Evolutionary conservation across 345 rosid species (phyloP).

Genomic region (rapeseed (Brassica napus)): Da-Ae NC_063448.1:41066501-41067000

Average conservation of each 20-base stretch:
- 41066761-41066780: background rate
- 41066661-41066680: background rate
- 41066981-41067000: no score
- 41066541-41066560: conserved; percentile 51
- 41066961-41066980: no score
- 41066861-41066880: background rate
- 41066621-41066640: background rate
- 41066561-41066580: no score
- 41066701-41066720: background rate
- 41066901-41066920: background rate
- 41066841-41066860: background rate
- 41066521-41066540: conserved; percentile 24
- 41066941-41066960: no score
- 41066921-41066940: background rate
- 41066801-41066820: no score
- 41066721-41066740: background rate
- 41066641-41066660: background rate
- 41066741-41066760: background rate
- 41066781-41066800: background rate
- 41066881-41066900: background rate
- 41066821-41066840: no score
- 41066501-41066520: background rate
- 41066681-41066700: background rate
- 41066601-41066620: no score
- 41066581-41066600: background rate